These are phyloP conservation scores for Euphorbia schlechtendalii DNA, from an alignment of 441 rosid genomes.

Conservation along the genomic window DNA sequence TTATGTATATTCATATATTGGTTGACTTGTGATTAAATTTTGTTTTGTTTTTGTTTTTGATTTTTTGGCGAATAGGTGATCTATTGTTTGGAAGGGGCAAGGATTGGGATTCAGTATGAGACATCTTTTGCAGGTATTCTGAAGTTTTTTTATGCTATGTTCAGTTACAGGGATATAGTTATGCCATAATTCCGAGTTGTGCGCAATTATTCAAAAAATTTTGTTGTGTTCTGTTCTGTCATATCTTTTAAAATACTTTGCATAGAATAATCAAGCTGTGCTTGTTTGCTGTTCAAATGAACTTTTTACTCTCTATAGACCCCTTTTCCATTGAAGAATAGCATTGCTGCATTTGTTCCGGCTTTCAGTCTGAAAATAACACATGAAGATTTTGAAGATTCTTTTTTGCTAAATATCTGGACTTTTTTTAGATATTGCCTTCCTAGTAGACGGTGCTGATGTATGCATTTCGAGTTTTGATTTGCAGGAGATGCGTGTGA, in stretches of 20 bases:
- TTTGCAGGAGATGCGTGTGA: conserved; percentile 83
- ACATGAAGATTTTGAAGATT: neutral
- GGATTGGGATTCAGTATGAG: conserved; percentile 94
- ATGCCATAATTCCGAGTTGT: neutral
- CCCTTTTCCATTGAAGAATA: conserved; percentile 5
- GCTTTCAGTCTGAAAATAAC: neutral
- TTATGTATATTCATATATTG: neutral
- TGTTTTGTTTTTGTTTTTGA: neutral
- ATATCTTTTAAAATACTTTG: no score
- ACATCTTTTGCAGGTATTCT: conserved; percentile 81
- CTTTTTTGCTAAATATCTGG: neutral
- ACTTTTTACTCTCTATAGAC: neutral
- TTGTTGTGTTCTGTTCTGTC: no score
- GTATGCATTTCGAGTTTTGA: no score
- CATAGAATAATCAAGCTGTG: no score
- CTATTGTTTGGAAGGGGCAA: conserved; percentile 81
- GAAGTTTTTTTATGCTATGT: neutral
- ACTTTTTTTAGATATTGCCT: no score
- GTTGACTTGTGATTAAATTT: conserved; percentile 12
- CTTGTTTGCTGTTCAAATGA: neutral
- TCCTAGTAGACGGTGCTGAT: no score
- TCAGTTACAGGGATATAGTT: neutral
- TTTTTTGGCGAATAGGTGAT: conserved; percentile 50
- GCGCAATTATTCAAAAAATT: neutral
- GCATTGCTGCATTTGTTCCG: neutral